phyloP scores from a whole-genome alignment of 2,329 filamentous ascomycete species.

The Ceratocystis harringtonii region DNA sequence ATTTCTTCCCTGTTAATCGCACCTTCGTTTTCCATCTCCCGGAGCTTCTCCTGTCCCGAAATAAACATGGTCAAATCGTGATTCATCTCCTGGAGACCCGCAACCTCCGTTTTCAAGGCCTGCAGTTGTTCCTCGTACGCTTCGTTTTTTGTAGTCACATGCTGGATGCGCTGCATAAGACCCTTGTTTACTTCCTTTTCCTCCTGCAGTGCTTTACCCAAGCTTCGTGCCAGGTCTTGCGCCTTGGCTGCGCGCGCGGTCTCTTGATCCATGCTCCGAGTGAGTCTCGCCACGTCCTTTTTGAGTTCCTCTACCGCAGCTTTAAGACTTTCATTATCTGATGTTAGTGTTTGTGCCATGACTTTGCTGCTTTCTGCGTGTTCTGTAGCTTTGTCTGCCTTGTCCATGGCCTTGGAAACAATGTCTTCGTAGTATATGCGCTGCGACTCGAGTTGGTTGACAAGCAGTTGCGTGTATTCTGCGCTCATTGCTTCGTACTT shows the following conservation, averaged over 20 bases:
- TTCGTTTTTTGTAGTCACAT: constrained; percentile 49
- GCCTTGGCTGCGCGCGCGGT: constrained; percentile 55
- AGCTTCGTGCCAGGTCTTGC: constrained; percentile 56
- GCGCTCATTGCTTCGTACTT: constrained; percentile 66
- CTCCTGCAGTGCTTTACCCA: constrained; percentile 65
- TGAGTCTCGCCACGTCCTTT: constrained; percentile 30
- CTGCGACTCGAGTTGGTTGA: constrained; percentile 83
- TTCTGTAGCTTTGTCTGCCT: constrained; percentile 59
- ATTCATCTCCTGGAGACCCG: constrained; percentile 71
- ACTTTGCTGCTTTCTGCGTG: constrained; percentile 47
- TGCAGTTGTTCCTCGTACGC: constrained; percentile 41
- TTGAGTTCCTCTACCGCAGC: constrained; percentile 18
- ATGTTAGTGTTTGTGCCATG: constrained; percentile 24
- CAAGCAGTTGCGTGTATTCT: constrained; percentile 89
- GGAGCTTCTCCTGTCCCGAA: constrained; percentile 65
- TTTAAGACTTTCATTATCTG: constrained; percentile 16
- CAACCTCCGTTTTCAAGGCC: constrained; percentile 45
- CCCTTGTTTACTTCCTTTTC: constrained; percentile 75
- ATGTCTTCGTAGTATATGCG: constrained; percentile 89
- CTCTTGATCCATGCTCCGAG: constrained; percentile 52
- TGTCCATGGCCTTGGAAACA: constrained; percentile 75
- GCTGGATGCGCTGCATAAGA: constrained; percentile 66
- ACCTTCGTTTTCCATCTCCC: constrained; percentile 48
- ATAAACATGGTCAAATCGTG: constrained; percentile 80
- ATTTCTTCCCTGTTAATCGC: constrained; percentile 53